A percentile compares a stretch with the other conserved stretches of the same genome.
Evolutionary conservation across 805 yeast genomes (phyloP).

Genomic region (Starmerella ratchasimensis): DNA sequence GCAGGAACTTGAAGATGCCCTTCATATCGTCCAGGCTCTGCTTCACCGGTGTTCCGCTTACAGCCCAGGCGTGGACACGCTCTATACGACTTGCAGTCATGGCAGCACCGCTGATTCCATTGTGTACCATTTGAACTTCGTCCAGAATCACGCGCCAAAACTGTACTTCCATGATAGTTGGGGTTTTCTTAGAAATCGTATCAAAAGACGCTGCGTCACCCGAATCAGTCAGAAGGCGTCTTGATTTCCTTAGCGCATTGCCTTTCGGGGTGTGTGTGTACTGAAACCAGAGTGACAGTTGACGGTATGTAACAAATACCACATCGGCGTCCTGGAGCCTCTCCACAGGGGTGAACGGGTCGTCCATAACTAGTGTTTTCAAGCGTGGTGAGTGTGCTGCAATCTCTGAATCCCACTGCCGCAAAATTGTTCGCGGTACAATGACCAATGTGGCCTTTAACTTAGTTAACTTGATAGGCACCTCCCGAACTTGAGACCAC

Average conservation of each 20-base stretch:
- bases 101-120: conserved; percentile 60
- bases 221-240: too few species aligned
- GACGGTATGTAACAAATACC: conserved; percentile 63
- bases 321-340: conserved; percentile 52
- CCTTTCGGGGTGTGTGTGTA: conserved; percentile 47
- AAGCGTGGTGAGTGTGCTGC: conserved; percentile 44
- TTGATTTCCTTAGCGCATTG: too few species aligned
- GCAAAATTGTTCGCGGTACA: conserved; percentile 69
- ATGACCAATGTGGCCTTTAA: conserved; percentile 67
- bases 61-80: conserved; percentile 89
- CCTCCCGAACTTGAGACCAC: neutral
- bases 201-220: too few species aligned
- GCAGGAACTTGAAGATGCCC: conserved; percentile 55
- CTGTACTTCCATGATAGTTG: conserved; percentile 68
- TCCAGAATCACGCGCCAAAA: conserved; percentile 86
- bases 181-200: conserved; percentile 43
- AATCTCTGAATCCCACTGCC: conserved; percentile 80
- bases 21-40: conserved; percentile 51
- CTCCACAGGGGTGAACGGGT: conserved; percentile 33
- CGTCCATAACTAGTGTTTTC: conserved; percentile 35
- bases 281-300: conserved; percentile 62
- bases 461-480: conserved; percentile 22
- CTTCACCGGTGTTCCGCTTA: conserved; percentile 85
- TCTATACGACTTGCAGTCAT: conserved; percentile 68
- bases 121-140: conserved; percentile 87